Conservation (phyloP, 2,329 filamentous ascomycete species). For the Emericellopsis atlantica region DNA sequence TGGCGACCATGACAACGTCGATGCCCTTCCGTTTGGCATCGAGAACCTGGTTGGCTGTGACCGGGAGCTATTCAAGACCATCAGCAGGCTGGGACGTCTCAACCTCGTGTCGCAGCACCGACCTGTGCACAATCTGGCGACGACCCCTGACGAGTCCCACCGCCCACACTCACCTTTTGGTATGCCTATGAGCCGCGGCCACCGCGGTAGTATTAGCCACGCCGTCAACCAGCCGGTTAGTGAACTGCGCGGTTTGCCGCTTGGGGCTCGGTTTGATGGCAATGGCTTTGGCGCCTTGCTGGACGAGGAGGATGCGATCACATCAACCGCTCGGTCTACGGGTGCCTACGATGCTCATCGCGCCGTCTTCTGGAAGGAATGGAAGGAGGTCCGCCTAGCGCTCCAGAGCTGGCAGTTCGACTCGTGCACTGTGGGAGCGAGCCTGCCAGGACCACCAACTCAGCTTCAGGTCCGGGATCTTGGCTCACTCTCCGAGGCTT, state of each 20-base stretch:
- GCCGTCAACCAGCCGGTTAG: background rate
- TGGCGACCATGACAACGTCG: conserved; percentile 7
- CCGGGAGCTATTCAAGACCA: conserved; percentile 71
- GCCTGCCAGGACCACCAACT: conserved; percentile 35
- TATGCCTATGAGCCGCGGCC: conserved; percentile 8
- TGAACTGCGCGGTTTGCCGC: conserved; percentile 17
- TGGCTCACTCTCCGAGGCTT: conserved; percentile 75
- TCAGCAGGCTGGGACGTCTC: conserved; percentile 70
- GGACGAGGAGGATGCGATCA: conserved; percentile 40
- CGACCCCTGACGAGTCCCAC: conserved; percentile 6
- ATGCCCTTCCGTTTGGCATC: conserved; percentile 40
- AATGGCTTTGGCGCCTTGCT: conserved; percentile 49
- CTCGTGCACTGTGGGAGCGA: conserved; percentile 33
- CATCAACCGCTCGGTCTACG: conserved; percentile 25
- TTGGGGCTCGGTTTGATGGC: conserved; percentile 37
- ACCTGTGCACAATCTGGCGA: conserved; percentile 28
- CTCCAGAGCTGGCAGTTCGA: conserved; percentile 77
- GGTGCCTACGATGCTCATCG: conserved; percentile 44
- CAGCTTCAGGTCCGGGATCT: conserved; percentile 60
- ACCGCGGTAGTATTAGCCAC: conserved; percentile 38
- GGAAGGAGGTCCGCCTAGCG: conserved; percentile 64
- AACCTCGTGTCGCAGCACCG: conserved; percentile 70
- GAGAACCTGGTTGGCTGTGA: conserved; percentile 88
- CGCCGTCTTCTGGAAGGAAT: conserved; percentile 70
- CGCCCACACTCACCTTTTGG: conserved; percentile 20